Base-by-base conservation (phyloP, 2,329 filamentous ascomycete genomes). In the Xylariaceae sp. region DNA sequence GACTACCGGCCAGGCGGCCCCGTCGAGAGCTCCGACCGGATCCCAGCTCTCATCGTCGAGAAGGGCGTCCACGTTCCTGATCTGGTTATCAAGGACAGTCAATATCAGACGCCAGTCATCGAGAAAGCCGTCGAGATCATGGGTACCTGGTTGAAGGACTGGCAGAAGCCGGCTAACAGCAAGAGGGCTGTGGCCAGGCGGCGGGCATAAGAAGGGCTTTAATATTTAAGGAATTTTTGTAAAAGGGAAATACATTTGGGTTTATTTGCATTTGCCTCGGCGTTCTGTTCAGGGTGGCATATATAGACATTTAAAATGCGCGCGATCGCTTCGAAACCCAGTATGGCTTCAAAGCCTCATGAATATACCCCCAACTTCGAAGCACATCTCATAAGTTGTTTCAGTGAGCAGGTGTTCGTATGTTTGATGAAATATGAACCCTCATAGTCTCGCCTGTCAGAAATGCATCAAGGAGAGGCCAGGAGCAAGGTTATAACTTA, bases 61-160 rank as follows among this genome's bases (percentile, higher is more conserved):
- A 49, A 48, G n/a, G 59, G 57, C 27, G 40, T 47, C 13, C 59
- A 62, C 35, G 42, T 43, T 6, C 57, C 59, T 2, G 59, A 62
- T 11, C 16, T 60, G 7, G 18, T 39, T 5, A 24, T 62, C 29
- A 52, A 54, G 10, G 26, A 7, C 30, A 43, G 50, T 23, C 40
- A 23, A n/a, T 18, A 52, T 16, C 50, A 42, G 18, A 32, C 32
- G 20, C 30, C 39, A 4, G 47, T 62, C 43, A 24, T 60, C 15
- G 16, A 56, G 27, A 26, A 42, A 7, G 49, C 53, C 16, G 40
- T 62, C 24, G 36, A 58, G 54, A 53, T 55, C 18, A 62, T 62
- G 59, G 35, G 50, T 5, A 15, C 9, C 20, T 62, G 59, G 59
- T 32, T 62, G 35, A 30, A 40, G 15, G 54, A 56, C 11, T 62